phyloP scores from a whole-genome alignment of 345 rosid species.

The Hibiscus tridactylites region DNA sequence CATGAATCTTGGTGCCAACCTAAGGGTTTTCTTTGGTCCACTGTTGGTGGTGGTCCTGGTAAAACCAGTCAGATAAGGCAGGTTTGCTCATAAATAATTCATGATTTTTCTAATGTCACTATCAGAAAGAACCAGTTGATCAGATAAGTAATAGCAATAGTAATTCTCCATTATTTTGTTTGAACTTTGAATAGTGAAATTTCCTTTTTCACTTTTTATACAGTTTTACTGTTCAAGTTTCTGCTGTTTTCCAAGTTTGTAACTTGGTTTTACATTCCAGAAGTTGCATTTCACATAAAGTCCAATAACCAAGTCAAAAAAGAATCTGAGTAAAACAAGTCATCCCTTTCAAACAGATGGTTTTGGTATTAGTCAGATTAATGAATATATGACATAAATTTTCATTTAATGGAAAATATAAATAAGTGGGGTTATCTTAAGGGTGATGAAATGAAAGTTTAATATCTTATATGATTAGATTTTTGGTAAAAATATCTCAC shows the following conservation, averaged over 20 bases:
- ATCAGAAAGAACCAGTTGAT: background rate
- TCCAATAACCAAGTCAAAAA: too few species aligned
- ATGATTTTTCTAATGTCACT: conserved; percentile 3
- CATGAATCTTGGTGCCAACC: background rate
- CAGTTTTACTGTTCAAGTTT: too few species aligned
- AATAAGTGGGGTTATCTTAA: background rate
- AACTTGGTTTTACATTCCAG: too few species aligned
- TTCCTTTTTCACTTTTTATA: too few species aligned
- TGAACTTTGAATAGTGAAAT: too few species aligned
- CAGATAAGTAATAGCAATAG: background rate
- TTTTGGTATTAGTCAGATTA: background rate
- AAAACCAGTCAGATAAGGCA: background rate
- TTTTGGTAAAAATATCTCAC: conserved; percentile 13
- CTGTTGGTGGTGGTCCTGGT: background rate
- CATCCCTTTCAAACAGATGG: background rate
- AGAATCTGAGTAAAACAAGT: background rate
- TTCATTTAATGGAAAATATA: background rate
- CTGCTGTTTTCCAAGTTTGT: too few species aligned
- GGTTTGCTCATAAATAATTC: conserved; percentile 1
- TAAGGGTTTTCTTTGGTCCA: background rate
- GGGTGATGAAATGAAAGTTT: conserved; percentile 5
- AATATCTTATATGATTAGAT: conserved; percentile 7
- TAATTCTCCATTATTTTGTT: background rate
- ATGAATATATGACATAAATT: background rate
- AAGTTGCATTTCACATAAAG: too few species aligned